A percentile compares a stretch with the other conserved stretches of the same genome.
These are phyloP conservation scores for Coleophoma cylindrospora DNA, from an alignment of 2,329 filamentous ascomycete species.

Conservation along the genomic window DNA sequence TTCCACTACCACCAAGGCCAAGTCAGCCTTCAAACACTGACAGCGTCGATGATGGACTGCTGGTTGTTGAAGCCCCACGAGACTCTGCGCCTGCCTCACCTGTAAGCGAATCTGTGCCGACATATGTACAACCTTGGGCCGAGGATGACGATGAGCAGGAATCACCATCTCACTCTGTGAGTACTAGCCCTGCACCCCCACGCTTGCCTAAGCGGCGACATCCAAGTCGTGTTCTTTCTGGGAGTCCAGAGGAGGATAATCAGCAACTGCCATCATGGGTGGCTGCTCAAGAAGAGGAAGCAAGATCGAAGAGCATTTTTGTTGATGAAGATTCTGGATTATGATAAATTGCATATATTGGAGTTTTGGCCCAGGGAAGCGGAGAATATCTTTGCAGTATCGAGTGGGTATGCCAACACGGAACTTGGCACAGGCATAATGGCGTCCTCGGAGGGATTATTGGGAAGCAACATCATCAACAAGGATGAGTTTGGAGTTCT, in stretches of 20 bases:
- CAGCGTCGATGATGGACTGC: conserved; percentile 43
- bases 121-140: conserved; percentile 28
- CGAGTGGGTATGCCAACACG: too few species aligned
- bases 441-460: too few species aligned
- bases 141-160: conserved; percentile 28
- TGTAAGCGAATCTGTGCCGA: conserved; percentile 28
- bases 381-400: too few species aligned
- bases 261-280: conserved; percentile 24
- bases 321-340: conserved; percentile 23
- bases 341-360: neutral
- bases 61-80: conserved; percentile 63
- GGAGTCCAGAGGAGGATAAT: conserved; percentile 26
- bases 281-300: conserved; percentile 28
- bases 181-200: conserved; percentile 8
- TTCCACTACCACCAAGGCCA: conserved; percentile 38
- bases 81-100: conserved; percentile 57
- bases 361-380: neutral
- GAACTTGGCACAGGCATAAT: too few species aligned
- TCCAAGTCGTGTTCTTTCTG: conserved; percentile 16
- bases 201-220: conserved; percentile 18
- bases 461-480: too few species aligned
- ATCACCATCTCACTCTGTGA: conserved; percentile 1
- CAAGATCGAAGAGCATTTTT: conserved; percentile 24
- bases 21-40: conserved; percentile 28
- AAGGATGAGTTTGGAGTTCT: too few species aligned